Base-by-base conservation (phyloP, 495 filamentous ascomycete genomes). In the Polyplosphaeria fusca region DNA sequence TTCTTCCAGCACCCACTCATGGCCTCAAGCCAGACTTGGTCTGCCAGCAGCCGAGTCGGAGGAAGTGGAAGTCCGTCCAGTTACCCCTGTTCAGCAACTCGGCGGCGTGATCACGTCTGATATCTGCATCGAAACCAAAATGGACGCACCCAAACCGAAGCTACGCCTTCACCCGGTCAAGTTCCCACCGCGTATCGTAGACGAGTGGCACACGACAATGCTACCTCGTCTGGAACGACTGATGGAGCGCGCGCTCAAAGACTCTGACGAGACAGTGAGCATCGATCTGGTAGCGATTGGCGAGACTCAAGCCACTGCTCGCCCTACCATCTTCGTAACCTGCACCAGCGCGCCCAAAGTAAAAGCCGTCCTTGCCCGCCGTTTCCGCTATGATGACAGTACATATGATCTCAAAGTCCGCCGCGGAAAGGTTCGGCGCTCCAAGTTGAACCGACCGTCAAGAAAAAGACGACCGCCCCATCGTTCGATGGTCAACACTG, bases 301-400 rank as follows among this genome's bases (percentile, higher is more conserved):
- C 14, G 67, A 69, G 38, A 71, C 70, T 4, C 63, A 59, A 32
- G 59, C 66, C 9, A 68, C 48, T 13, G 73, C 76, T 5, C 61
- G 65, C 2, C 76, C 74, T 16, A 78, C 76, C 1, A 74, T 76
- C 25, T 63, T 78, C 23, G 63, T 78, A n/a, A 74, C 69, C 13
- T 78, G 76, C 62, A 67, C 55, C 20, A 76, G 71, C 38, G 67
- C 65, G 11, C 51, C 55, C 3, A 68, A 69, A 46, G 69, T 78
- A 7, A 76, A 74, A 44, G 60, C 54, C 7, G 50, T 67, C 5
- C 57, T 78, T 13, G 63, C 50, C 22, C 67, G 68, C 23, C 58
- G 63, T 37, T 73, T 78, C 46, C 46, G 52, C 18, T 76, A 72
- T 41, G 73, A 78, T 41, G 35, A 56, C 2, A 52, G 35, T 25